Percentiles rank a stretch among this genome's conserved stretches.
Conservation (phyloP, 2,329 filamentous ascomycete species). For the Cyclaneusma minus region DNA sequence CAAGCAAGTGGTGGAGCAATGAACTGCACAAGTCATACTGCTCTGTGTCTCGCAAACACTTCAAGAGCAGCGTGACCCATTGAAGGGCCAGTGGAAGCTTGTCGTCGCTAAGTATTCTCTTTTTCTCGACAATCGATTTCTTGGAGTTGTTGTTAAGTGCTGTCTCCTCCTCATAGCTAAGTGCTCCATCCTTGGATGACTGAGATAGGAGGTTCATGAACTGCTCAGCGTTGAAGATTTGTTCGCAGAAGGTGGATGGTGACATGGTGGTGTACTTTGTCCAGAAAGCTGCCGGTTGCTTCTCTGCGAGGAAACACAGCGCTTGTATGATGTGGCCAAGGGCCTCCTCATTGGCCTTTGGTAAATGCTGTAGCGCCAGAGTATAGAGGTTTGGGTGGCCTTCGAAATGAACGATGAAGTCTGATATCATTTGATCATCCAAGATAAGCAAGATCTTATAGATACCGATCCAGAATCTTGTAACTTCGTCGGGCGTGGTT, state of each 20-base stretch:
- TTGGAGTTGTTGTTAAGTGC: no score
- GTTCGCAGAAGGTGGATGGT: constrained; percentile 66
- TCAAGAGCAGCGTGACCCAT: constrained; percentile 67
- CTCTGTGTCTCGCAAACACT: constrained; percentile 60
- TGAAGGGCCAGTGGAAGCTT: constrained; percentile 49
- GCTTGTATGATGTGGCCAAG: constrained; percentile 56
- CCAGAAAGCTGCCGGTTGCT: constrained; percentile 73
- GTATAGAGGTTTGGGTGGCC: constrained; percentile 58
- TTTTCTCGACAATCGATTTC: no score
- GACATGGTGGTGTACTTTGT: constrained; percentile 71
- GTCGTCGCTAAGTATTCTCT: no score
- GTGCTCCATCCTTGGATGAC: constrained; percentile 38
- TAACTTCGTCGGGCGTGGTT: constrained; percentile 30
- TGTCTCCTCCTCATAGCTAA: constrained; percentile 32
- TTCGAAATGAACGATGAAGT: constrained; percentile 67
- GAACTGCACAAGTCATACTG: constrained; percentile 67
- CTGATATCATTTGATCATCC: no score
- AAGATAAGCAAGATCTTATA: constrained; percentile 59
- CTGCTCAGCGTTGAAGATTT: constrained; percentile 59
- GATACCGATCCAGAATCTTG: constrained; percentile 68
- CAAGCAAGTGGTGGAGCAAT: constrained; percentile 61
- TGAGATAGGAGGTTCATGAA: constrained; percentile 46
- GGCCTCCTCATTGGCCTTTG: constrained; percentile 33
- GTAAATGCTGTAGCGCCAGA: constrained; percentile 40
- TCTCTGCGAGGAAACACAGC: constrained; percentile 55